Evolutionary conservation across 1,139 yeast genomes (phyloP).

Genomic region (Geotrichum aggregatum): DNA sequence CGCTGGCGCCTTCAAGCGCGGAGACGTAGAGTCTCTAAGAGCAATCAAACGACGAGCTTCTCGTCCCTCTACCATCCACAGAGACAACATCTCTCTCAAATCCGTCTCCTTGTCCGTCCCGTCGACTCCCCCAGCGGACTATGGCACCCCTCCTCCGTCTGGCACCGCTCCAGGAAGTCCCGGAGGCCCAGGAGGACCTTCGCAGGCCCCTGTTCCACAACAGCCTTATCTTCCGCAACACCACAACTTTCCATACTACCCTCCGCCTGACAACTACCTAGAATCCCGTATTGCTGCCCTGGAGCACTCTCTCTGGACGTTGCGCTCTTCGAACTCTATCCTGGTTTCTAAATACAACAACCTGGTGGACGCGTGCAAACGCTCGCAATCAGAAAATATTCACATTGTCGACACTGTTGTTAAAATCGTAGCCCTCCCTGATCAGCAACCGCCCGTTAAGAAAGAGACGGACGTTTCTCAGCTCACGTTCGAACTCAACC

Average conservation of each 20-base stretch:
- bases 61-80: slow-evolving; percentile 35
- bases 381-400: slow-evolving; percentile 15
- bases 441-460: background rate
- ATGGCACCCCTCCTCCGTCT: slow-evolving; percentile 17
- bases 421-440: slow-evolving; percentile 11
- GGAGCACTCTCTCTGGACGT: slow-evolving; percentile 25
- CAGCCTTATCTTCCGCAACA: slow-evolving; percentile 19
- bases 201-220: slow-evolving; percentile 18
- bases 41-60: slow-evolving; percentile 63
- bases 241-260: slow-evolving; percentile 17
- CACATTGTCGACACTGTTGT: slow-evolving; percentile 16
- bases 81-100: slow-evolving; percentile 33
- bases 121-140: slow-evolving; percentile 29
- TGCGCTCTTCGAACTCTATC: slow-evolving; percentile 17
- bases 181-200: slow-evolving; percentile 6
- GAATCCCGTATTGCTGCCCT: slow-evolving; percentile 26
- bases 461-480: background rate
- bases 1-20: slow-evolving; percentile 69
- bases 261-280: slow-evolving; percentile 19
- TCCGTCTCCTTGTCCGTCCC: slow-evolving; percentile 34
- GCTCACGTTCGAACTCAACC: slow-evolving; percentile 16
- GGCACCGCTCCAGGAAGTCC: slow-evolving; percentile 3
- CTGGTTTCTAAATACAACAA: slow-evolving; percentile 15
- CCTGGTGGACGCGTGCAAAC: slow-evolving; percentile 19
- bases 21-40: slow-evolving; percentile 61